Evolutionary conservation across 2,329 filamentous ascomycete genomes (phyloP), one percentile per base, ranked within the genome.

Genomic region (Ceratocystis destructans): DNA sequence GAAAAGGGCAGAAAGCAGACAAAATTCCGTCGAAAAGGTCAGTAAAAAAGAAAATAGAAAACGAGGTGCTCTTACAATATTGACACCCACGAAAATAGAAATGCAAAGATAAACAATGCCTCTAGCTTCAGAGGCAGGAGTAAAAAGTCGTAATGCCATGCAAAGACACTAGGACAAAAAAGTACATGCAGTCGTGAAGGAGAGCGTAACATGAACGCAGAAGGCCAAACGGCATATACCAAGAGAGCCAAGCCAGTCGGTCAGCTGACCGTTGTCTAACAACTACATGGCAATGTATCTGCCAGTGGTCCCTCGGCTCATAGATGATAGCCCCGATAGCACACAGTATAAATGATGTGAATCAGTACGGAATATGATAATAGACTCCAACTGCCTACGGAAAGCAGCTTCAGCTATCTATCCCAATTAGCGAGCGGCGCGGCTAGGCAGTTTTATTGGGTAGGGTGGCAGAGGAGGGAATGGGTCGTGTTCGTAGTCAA

Each of bases 401-500:
- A 3, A 25, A 41, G 10, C 53, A 62, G 48, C 53, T 17, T 28
- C 5, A 31, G 37, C 33, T n/a, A 28, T 62, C 15, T 12, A n/a
- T 5, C 7, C 3, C 22, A 22, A 31, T 57, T 28, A 57, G 20
- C 53, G 53, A 10, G 53, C 22, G 17, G 25, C 8, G 25, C 25
- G 53, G 53, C 28, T 20, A 17, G 53, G 28, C 10, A 8, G n/a
- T 10, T 20, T 25, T 1, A 45, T 31, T 7, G 41, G 17, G 17
- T 48, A 50, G 7, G 61, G 15, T 22, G 64, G 59, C 17, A 55
- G 65, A 8, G 62, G 61, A 37, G 62, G 57, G 25, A 33, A 64
- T 7, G 48, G 5, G 10, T 64, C 41, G 44, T 67, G 44, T 25
- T 65, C 64, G 33, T 68, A 68, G 33, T 68, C 66, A 31, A 66